phyloP scores from a whole-genome alignment of 1,139 yeast species.

The Taphrina flavorubra region DNA sequence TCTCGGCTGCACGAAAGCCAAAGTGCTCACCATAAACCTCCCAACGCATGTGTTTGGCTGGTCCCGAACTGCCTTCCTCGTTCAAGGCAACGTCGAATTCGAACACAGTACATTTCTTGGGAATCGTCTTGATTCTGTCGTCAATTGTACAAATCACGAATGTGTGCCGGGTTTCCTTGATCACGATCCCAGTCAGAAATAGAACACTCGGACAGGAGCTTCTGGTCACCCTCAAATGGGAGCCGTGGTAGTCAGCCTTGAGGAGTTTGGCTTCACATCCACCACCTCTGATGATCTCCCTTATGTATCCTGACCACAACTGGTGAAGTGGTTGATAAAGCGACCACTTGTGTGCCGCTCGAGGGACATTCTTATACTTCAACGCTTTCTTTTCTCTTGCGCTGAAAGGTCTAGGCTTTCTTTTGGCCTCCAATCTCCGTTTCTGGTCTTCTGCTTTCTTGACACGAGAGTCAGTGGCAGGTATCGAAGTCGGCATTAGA shows the following conservation, averaged over 20 bases:
- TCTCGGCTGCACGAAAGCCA: slow-evolving; percentile 74
- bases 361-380: slow-evolving; percentile 42
- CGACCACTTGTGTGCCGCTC: slow-evolving; percentile 59
- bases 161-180: slow-evolving; percentile 83
- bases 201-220: slow-evolving; percentile 64
- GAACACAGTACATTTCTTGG: slow-evolving; percentile 47
- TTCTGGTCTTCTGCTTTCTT: slow-evolving; percentile 16
- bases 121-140: slow-evolving; percentile 35
- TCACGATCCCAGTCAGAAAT: slow-evolving; percentile 76
- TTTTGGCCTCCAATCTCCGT: slow-evolving; percentile 26
- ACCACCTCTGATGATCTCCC: slow-evolving; percentile 56
- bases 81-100: slow-evolving; percentile 46
- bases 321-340: slow-evolving; percentile 61
- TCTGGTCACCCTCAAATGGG: slow-evolving; percentile 64
- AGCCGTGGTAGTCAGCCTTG: slow-evolving; percentile 81
- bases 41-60: slow-evolving; percentile 56
- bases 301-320: slow-evolving; percentile 69
- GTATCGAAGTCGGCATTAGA: slow-evolving; percentile 27
- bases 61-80: slow-evolving; percentile 41
- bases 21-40: slow-evolving; percentile 81
- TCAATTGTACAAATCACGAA: slow-evolving; percentile 62
- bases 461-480: slow-evolving; percentile 22
- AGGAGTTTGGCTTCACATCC: slow-evolving; percentile 48
- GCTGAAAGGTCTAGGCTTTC: slow-evolving; percentile 36
- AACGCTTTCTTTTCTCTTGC: slow-evolving; percentile 29